Evolutionary conservation across 2,329 filamentous ascomycete species (phyloP).

Genomic region (Pseudocercospora fijiensis): DNA sequence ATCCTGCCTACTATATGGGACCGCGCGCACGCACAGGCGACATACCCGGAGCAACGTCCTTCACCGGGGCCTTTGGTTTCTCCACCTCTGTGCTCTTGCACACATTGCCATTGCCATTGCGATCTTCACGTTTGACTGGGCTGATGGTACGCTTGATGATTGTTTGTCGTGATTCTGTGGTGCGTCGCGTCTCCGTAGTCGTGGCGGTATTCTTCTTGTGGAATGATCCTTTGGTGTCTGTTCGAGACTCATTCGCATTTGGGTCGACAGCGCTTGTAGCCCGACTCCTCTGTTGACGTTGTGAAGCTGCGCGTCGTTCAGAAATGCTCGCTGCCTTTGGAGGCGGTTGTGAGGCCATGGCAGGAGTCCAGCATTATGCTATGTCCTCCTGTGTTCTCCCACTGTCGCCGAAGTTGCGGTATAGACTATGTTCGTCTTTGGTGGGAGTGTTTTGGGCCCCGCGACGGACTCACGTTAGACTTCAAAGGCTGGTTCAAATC

Average conservation of each 20-base stretch:
- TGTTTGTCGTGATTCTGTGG: slow-evolving; percentile 22
- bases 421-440: not conserved
- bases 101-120: slow-evolving; percentile 6
- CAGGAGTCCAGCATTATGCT: slow-evolving; percentile 16
- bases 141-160: slow-evolving; percentile 25
- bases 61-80: slow-evolving; percentile 21
- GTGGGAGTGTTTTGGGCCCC: slow-evolving; percentile 7
- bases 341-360: slow-evolving; percentile 32
- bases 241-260: slow-evolving; percentile 21
- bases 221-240: slow-evolving; percentile 19
- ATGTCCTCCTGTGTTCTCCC: not conserved
- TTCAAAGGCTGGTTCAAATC: not conserved
- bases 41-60: slow-evolving; percentile 24
- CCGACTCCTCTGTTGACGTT: slow-evolving; percentile 31
- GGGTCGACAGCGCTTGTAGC: slow-evolving; percentile 27
- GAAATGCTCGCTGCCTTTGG: slow-evolving; percentile 30
- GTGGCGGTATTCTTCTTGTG: slow-evolving; percentile 24
- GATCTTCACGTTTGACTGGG: slow-evolving; percentile 22
- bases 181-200: slow-evolving; percentile 25
- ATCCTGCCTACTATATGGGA: not conserved
- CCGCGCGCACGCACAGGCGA: slow-evolving; percentile 21
- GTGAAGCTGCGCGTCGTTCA: slow-evolving; percentile 32
- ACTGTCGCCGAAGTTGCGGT: not conserved
- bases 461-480: not conserved
- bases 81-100: slow-evolving; percentile 24